Evolutionary conservation across 2,329 filamentous ascomycete genomes (phyloP).

Genomic region (Colletotrichum musae): DNA sequence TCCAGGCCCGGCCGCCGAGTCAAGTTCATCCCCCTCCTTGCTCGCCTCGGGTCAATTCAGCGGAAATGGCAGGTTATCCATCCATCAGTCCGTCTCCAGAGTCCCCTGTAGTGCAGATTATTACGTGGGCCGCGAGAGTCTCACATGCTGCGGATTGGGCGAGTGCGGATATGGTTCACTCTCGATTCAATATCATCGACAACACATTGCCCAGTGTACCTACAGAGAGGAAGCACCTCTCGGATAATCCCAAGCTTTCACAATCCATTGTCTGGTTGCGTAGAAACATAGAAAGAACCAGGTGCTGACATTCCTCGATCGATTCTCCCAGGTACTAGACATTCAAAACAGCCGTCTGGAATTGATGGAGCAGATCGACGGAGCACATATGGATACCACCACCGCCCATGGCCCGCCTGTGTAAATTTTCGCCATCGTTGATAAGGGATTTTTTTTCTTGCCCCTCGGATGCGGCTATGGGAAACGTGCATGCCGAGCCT

Average conservation of each 20-base stretch:
- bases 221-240: too few relatives aligned
- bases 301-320: not conserved
- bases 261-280: too few relatives aligned
- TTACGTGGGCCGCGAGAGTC: not conserved
- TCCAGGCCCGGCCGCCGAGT: conserved; percentile 32
- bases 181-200: not conserved
- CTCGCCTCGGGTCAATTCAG: conserved; percentile 22
- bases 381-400: conserved; percentile 22
- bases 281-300: too few relatives aligned
- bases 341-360: conserved; percentile 23
- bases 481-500: conserved; percentile 12
- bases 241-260: too few relatives aligned
- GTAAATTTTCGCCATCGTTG: conserved; percentile 37
- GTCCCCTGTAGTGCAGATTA: too few relatives aligned
- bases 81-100: not conserved
- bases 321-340: not conserved
- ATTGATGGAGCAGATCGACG: conserved; percentile 34
- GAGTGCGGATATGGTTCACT: not conserved
- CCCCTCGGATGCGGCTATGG: conserved; percentile 17
- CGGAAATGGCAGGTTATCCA: conserved; percentile 24
- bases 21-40: conserved; percentile 18
- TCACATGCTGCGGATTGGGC: conserved; percentile 20
- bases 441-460: conserved; percentile 18
- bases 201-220: too few relatives aligned
- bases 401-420: conserved; percentile 24